Evolutionary conservation across 495 filamentous ascomycete species (phyloP), one percentile per base, ranked within the genome.

Genomic region (Aspergillus mulundensis): DNA sequence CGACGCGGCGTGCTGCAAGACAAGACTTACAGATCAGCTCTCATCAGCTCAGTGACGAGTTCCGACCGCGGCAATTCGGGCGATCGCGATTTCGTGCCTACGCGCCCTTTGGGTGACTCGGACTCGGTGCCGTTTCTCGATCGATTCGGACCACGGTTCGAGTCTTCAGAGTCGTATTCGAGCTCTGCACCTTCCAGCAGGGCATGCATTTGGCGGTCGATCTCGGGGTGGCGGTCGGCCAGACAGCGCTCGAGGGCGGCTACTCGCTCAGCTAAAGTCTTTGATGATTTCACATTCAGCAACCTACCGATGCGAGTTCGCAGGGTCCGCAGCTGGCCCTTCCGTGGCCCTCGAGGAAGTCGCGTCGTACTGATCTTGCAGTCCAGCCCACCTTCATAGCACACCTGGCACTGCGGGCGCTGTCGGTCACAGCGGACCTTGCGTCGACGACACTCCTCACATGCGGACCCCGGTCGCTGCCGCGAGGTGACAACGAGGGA

Each of bases 391-490:
- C 71, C 67, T 21, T 80, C 75, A 18, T 65, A 70, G 55, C 78
- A 84, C 1, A 75, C 74, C 28, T 75, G 68, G 61, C 81, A 83
- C 55, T 66, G 63, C 2, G 80, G 79, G 10, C 73, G 73, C 25
- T 77, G 70, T 28, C 80, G 70, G 59, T 84, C 80, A 63, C 77
- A 83, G 6, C 71, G 70, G 7, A 72, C 64, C 52, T 78, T 78
- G 1, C 71, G 66, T 10, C 71, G 65, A 23, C 72, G 69, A 49
- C 75, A 77, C 41, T 77, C 72, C 36, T 77, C 73, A 54, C 74
- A 79, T 2, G 59, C 69, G 21, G 52, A 53, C 11, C 66, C 62
- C 0, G 63, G 57, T 7, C 66, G 61, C 39, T 67, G 52, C 30
- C 62, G 53, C 12, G 62, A 61, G 34, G 57, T 45, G 36, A 40